Percentiles rank a stretch among this genome's conserved stretches.
phyloP scores from a whole-genome alignment of 1,284 basidiomycete genomes.

The Vanrija pseudolonga region DNA sequence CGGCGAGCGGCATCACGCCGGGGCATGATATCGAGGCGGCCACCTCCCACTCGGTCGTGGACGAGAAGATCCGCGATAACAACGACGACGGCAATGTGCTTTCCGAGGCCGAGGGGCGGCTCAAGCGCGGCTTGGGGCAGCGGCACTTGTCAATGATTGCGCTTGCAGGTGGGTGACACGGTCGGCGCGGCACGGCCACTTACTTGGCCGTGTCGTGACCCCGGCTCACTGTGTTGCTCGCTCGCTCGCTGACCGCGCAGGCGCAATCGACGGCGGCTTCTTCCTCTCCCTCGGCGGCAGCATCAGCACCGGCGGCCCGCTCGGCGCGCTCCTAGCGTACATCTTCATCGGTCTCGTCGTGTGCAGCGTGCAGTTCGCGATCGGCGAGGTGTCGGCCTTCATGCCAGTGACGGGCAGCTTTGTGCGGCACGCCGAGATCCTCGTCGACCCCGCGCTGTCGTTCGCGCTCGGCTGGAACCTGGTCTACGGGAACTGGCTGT shows the following conservation, averaged over 20 bases:
- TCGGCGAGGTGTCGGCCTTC: slow-evolving; percentile 27
- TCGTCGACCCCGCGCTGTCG: slow-evolving; percentile 28
- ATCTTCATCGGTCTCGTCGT: slow-evolving; percentile 22
- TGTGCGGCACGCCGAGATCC: slow-evolving; percentile 25
- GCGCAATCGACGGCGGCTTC: slow-evolving; percentile 57
- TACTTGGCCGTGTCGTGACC: too few species aligned
- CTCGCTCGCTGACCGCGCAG: slow-evolving; percentile 5
- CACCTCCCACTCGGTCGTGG: too few species aligned
- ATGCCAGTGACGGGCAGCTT: slow-evolving; percentile 27
- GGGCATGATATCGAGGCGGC: too few species aligned
- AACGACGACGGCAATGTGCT: too few species aligned
- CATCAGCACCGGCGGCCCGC: slow-evolving; percentile 46
- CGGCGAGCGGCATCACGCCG: too few species aligned
- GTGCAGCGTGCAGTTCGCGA: slow-evolving; percentile 23
- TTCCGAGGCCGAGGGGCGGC: slow-evolving; percentile 11
- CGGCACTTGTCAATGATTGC: slow-evolving; percentile 34
- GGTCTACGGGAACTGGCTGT: slow-evolving; percentile 26
- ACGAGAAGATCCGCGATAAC: too few species aligned
- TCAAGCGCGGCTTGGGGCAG: slow-evolving; percentile 24
- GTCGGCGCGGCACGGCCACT: too few species aligned
- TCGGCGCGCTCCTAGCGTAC: slow-evolving; percentile 31
- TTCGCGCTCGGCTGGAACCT: slow-evolving; percentile 36
- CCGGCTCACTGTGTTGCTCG: too few species aligned
- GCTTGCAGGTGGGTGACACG: slow-evolving; percentile 19
- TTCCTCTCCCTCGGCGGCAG: slow-evolving; percentile 70